Evolutionary conservation across 371 early-diverging fungal genomes (phyloP), one percentile per base, ranked within the genome.

Genomic region (Rhizomucor pusillus): DNA sequence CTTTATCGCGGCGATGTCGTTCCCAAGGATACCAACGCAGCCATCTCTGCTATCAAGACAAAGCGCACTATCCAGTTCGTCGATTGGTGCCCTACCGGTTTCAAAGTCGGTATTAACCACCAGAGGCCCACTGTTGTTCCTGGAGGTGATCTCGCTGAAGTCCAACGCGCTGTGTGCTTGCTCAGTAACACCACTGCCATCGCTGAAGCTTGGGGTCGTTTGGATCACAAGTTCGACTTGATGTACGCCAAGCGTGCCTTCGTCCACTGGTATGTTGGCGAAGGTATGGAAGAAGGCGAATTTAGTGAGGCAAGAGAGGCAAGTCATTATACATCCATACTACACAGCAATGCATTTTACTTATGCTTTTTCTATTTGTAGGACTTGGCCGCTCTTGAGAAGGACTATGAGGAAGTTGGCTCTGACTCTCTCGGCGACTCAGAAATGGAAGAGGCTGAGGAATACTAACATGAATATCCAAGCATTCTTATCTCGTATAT

Each of bases 241-340:
- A 96, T 94, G 97, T 96, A 91, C 78, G 90, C 91, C 73, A 94
- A 94, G 85, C 89, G 94, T 71, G 97, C 97, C 54, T 96, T 96
- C 71, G 95, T 96, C 44, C 97, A 96, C 82, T 96, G 97, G 97
- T 96, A 93, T 79, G 95, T 94, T 58, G 94, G 95, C 69, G 97
- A 96, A 78, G 97, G 97, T 79, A 89, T 89, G 90, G 90, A 91
- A 64, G 91, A 91, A 76, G 71, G 90, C 63, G 91, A 90, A 67
- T 92, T 92, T 81, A 85, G 84, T 57, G 92, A 92, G 70, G 92
- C 92, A 41, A 24, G 29, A 7, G 19, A 7, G 22, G 2, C 5
- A 19, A 16, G 19, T 34, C 16, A 25, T 39, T 47, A 36, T 29
- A 41, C 29, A 41, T 29, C 2, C 3, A 29, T 5, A 29, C 29